A percentile compares a stretch with the other conserved stretches of the same genome.
Evolutionary conservation across 352 stramenopile species (phyloP).

Genomic region (Globisporangium lucens): DNA sequence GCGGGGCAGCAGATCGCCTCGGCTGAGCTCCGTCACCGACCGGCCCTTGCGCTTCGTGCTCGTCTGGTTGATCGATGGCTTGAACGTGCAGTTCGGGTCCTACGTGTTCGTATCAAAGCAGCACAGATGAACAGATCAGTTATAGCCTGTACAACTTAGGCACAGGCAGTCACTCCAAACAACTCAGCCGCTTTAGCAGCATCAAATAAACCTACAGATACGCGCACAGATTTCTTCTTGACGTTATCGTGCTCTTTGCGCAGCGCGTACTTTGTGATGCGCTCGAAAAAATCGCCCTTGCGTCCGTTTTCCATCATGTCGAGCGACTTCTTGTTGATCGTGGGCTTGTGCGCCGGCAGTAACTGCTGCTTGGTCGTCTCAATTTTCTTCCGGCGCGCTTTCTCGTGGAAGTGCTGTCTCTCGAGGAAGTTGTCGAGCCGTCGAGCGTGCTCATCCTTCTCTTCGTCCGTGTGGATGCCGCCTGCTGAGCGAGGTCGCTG

Average conservation of each 20-base stretch:
- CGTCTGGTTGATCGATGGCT: constrained; percentile 71
- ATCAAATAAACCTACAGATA: constrained; percentile 32
- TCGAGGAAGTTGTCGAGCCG: constrained; percentile 74
- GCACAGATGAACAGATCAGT: not conserved
- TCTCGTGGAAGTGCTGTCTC: constrained; percentile 71
- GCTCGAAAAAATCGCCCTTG: constrained; percentile 79
- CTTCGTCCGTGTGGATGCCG: constrained; percentile 33
- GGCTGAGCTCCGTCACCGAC: constrained; percentile 78
- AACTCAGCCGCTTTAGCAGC: too few relatives aligned
- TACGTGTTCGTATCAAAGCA: constrained; percentile 16
- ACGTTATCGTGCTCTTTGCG: constrained; percentile 77
- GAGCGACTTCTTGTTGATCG: constrained; percentile 79
- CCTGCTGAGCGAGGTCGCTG: constrained; percentile 57
- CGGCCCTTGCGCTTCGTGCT: constrained; percentile 60
- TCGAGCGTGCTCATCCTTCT: constrained; percentile 43
- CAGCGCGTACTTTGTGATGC: constrained; percentile 71
- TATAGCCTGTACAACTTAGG: not conserved
- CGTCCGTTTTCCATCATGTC: constrained; percentile 79
- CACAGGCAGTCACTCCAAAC: too few relatives aligned
- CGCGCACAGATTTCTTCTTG: constrained; percentile 69
- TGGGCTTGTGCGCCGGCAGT: constrained; percentile 52
- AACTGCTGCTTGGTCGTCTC: constrained; percentile 62
- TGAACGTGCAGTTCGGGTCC: constrained; percentile 85
- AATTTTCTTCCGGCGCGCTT: constrained; percentile 60
- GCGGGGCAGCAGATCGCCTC: constrained; percentile 66